Evolutionary conservation across 2,329 filamentous ascomycete genomes (phyloP).

Genomic region (Aaosphaeria pasadenensis): DNA sequence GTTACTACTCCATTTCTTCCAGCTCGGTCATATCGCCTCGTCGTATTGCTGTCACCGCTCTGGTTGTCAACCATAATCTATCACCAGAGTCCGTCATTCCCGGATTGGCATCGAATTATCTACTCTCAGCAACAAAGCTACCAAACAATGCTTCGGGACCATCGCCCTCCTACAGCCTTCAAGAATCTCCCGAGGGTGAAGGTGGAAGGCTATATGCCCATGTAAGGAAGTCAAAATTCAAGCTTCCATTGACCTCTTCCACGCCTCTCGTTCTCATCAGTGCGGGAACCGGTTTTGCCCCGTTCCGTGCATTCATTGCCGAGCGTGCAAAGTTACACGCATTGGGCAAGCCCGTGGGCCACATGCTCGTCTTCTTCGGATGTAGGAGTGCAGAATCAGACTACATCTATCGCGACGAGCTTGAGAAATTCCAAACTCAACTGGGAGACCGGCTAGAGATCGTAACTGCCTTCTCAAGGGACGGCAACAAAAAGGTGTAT

Average conservation of each 20-base stretch:
- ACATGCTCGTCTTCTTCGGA: conserved; percentile 33
- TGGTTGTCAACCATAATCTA: conserved; percentile 34
- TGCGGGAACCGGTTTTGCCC: conserved; percentile 34
- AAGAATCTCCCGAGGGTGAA: conserved; percentile 8
- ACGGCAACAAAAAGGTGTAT: conserved; percentile 22
- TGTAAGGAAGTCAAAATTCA: conserved; percentile 45
- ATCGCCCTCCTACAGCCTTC: conserved; percentile 12
- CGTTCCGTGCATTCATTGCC: conserved; percentile 32
- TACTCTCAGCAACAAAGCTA: conserved; percentile 26
- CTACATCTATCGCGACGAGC: conserved; percentile 29
- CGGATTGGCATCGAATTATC: conserved; percentile 40
- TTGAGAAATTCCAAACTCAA: conserved; percentile 15
- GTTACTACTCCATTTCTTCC: conserved; percentile 36
- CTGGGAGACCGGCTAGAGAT: conserved; percentile 22
- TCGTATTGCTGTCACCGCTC: conserved; percentile 36
- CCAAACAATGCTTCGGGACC: conserved; percentile 9
- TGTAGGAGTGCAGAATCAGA: conserved; percentile 25
- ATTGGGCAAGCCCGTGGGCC: conserved; percentile 27
- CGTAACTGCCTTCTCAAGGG: conserved; percentile 23
- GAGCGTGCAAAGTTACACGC: conserved; percentile 32
- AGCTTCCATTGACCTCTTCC: conserved; percentile 41
- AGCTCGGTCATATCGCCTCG: conserved; percentile 37
- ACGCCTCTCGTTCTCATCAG: conserved; percentile 48
- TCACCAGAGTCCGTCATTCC: conserved; percentile 19
- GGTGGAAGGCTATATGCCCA: conserved; percentile 36